Percentiles rank a stretch among this genome's conserved stretches.
Evolutionary conservation across 2,329 filamentous ascomycete genomes (phyloP).

Genomic region (Cytospora schulzeri): DNA sequence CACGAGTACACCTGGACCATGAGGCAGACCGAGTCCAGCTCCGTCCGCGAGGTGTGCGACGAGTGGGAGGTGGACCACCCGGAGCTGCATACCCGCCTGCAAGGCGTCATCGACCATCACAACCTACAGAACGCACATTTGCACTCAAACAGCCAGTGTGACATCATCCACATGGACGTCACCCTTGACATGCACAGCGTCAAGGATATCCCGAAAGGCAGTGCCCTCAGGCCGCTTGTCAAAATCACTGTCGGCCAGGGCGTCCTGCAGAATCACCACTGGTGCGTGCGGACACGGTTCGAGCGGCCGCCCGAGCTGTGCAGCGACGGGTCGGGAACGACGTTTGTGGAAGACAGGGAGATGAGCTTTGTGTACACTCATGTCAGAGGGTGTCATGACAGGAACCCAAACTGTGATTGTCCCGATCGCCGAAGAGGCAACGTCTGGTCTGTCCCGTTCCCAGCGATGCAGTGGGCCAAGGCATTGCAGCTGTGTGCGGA

Average conservation of each 20-base stretch:
- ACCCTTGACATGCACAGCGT: constrained; percentile 61
- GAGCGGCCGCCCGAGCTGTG: constrained; percentile 59
- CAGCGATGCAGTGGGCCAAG: constrained; percentile 59
- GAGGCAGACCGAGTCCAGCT: constrained; percentile 58
- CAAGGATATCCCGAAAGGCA: constrained; percentile 51
- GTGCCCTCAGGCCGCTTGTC: constrained; percentile 60
- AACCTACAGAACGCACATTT: constrained; percentile 26
- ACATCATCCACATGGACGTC: constrained; percentile 64
- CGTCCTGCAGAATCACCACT: constrained; percentile 56
- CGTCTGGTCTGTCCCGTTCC: constrained; percentile 57
- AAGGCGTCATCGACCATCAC: constrained; percentile 43
- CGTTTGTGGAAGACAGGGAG: constrained; percentile 42
- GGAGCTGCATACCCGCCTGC: constrained; percentile 55
- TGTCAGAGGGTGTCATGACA: constrained; percentile 53
- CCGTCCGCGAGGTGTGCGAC: constrained; percentile 53
- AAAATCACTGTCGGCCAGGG: constrained; percentile 60
- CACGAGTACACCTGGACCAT: constrained; percentile 61
- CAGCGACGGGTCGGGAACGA: constrained; percentile 43
- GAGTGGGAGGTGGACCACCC: constrained; percentile 63
- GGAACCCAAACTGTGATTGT: constrained; percentile 54
- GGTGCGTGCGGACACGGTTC: constrained; percentile 63
- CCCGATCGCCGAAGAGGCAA: constrained; percentile 48
- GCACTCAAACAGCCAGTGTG: constrained; percentile 50
- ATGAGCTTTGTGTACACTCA: constrained; percentile 53
- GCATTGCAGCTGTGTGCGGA: constrained; percentile 59